Evolutionary conservation across 495 filamentous ascomycete species (phyloP).

Genomic region (Aspergillus steynii): DNA sequence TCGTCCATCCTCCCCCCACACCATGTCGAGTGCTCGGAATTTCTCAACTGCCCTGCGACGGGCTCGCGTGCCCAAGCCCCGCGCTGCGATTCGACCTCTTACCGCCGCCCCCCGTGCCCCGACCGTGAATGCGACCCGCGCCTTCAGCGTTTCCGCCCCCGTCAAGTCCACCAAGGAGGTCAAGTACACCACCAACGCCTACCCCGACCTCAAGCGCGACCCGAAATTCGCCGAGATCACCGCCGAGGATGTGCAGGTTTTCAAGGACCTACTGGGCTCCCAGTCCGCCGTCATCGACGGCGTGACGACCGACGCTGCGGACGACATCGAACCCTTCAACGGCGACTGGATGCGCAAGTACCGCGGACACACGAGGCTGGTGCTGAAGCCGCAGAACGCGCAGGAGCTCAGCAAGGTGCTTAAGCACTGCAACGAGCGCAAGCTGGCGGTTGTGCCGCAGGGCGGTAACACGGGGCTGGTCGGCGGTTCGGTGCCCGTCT

Average conservation of each 20-base stretch:
- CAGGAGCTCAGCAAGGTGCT: constrained; percentile 86
- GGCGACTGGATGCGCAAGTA: constrained; percentile 99
- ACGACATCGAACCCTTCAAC: constrained; percentile 92
- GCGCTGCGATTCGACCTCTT: constrained; percentile 26
- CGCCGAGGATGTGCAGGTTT: constrained; percentile 74
- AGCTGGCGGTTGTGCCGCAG: constrained; percentile 93
- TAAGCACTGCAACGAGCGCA: constrained; percentile 89
- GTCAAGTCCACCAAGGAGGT: constrained; percentile 49
- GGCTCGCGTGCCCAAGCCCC: constrained; percentile 39
- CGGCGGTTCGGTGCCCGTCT: constrained; percentile 91
- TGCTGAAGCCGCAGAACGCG: constrained; percentile 79
- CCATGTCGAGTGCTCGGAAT: constrained; percentile 42
- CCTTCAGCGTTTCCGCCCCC: constrained; percentile 37
- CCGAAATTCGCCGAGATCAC: constrained; percentile 68
- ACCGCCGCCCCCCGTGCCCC: constrained; percentile 21
- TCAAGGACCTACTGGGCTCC: constrained; percentile 71
- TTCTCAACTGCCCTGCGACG: constrained; percentile 42
- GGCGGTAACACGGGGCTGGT: constrained; percentile 96
- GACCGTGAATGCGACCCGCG: constrained; percentile 25
- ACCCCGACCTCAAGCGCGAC: constrained; percentile 81
- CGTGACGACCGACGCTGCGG: constrained; percentile 65
- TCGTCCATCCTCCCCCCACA: constrained; percentile 14
- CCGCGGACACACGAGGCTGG: constrained; percentile 81
- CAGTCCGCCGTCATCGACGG: constrained; percentile 83
- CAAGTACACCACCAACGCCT: constrained; percentile 78